Conservation (phyloP, 768 basidiomycete genomes). For the Hysterangium stoloniferum region DNA sequence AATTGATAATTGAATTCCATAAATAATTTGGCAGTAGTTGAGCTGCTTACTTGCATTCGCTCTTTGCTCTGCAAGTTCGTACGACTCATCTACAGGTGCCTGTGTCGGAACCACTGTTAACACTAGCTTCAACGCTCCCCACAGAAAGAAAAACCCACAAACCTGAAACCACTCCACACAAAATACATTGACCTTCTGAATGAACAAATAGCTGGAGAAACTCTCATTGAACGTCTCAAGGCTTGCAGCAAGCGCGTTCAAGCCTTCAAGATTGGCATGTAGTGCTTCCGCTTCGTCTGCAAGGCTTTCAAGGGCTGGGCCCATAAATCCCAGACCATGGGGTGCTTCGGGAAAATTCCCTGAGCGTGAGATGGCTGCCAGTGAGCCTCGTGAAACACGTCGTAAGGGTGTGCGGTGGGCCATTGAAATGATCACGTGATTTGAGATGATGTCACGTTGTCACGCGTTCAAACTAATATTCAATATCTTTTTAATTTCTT, state of each 20-base stretch:
- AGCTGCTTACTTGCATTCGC: conserved; percentile 39
- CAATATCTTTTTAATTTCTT: too few species aligned
- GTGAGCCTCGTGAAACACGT: conserved; percentile 86
- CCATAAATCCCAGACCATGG: conserved; percentile 78
- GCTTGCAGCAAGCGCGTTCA: conserved; percentile 65
- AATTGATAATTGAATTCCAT: neutral
- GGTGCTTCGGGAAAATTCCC: conserved; percentile 66
- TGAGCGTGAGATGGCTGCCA: conserved; percentile 78
- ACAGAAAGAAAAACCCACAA: conserved; percentile 14
- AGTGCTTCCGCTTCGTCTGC: conserved; percentile 82
- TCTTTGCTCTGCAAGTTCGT: conserved; percentile 46
- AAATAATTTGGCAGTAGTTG: neutral
- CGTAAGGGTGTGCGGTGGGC: conserved; percentile 71
- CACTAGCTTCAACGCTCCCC: neutral
- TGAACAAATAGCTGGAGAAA: conserved; percentile 86
- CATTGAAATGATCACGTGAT: neutral
- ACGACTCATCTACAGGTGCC: conserved; percentile 58
- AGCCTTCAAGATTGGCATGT: conserved; percentile 63
- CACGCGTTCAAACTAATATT: too few species aligned
- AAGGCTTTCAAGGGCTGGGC: conserved; percentile 77
- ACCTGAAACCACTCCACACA: conserved; percentile 93
- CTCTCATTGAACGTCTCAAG: conserved; percentile 86
- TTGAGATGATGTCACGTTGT: too few species aligned
- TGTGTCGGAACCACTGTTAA: conserved; percentile 26
- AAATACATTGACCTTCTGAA: conserved; percentile 90